Evolutionary conservation across 352 stramenopile genomes (phyloP).

Genomic region (Phytophthora palmivora): DNA sequence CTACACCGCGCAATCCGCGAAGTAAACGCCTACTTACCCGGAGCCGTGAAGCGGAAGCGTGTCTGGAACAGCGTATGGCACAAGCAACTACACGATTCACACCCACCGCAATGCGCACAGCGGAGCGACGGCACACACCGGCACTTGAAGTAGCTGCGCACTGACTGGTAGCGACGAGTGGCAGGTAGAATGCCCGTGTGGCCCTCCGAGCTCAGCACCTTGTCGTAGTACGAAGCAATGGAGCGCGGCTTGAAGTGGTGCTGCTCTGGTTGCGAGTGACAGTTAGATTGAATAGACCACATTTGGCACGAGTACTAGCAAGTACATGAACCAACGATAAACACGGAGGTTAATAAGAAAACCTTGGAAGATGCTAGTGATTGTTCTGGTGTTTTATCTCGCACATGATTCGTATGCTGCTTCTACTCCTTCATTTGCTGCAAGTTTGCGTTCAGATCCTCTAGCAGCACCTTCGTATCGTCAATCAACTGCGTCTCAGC

Average conservation of each 20-base stretch:
- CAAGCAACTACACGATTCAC: slow-evolving; percentile 81
- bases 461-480: slow-evolving; percentile 72
- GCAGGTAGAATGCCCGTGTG: slow-evolving; percentile 73
- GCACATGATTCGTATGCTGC: not conserved
- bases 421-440: slow-evolving; percentile 47
- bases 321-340: no score
- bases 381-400: not conserved
- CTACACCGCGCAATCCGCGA: no score
- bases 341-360: not conserved
- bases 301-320: no score
- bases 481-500: slow-evolving; percentile 87
- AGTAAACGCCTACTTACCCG: slow-evolving; percentile 75
- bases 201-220: slow-evolving; percentile 73
- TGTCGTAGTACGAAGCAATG: slow-evolving; percentile 70
- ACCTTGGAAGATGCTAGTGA: not conserved
- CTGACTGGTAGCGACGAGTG: slow-evolving; percentile 68
- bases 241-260: slow-evolving; percentile 76
- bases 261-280: slow-evolving; percentile 71
- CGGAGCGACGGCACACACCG: slow-evolving; percentile 62
- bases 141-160: slow-evolving; percentile 81
- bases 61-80: slow-evolving; percentile 91
- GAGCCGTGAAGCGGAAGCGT: slow-evolving; percentile 76
- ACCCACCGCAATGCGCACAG: slow-evolving; percentile 77
- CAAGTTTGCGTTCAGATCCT: slow-evolving; percentile 68
- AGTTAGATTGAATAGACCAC: no score